phyloP scores from a whole-genome alignment of 192 early-diverging fungal genomes.

The Jimgerdemannia lactiflua region DNA sequence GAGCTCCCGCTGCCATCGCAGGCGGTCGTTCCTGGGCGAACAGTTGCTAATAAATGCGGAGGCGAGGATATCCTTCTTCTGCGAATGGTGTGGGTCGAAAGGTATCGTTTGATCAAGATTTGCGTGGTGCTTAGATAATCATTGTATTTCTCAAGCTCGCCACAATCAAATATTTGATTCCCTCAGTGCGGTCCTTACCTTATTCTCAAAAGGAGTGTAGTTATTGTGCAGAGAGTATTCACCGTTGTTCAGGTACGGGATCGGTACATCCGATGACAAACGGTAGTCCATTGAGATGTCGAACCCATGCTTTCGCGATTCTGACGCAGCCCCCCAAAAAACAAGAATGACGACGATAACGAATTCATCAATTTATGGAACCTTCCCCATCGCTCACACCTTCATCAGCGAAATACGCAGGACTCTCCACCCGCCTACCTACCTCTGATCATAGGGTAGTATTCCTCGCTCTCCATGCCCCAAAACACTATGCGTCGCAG shows the following conservation, averaged over 20 bases:
- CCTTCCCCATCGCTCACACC: too few relatives aligned
- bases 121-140: not conserved
- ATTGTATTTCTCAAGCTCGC: not conserved
- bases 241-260: not conserved
- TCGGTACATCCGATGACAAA: not conserved
- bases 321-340: not conserved
- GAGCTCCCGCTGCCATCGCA: not conserved
- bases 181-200: not conserved
- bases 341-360: not conserved
- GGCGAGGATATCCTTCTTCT: not conserved
- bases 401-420: not conserved
- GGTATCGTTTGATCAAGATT: not conserved
- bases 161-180: not conserved
- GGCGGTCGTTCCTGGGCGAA: not conserved
- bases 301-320: not conserved
- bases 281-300: not conserved
- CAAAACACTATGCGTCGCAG: not conserved
- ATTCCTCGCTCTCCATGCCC: not conserved
- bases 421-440: not conserved
- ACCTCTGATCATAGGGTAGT: not conserved
- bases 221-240: not conserved
- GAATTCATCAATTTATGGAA: not conserved
- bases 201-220: not conserved
- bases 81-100: not conserved
- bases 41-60: conserved; percentile 2